A percentile compares a stretch with the other conserved stretches of the same genome.
Evolutionary conservation across 306 rosid genomes (phyloP).

Genomic region (Rosa lucieae): DNA sequence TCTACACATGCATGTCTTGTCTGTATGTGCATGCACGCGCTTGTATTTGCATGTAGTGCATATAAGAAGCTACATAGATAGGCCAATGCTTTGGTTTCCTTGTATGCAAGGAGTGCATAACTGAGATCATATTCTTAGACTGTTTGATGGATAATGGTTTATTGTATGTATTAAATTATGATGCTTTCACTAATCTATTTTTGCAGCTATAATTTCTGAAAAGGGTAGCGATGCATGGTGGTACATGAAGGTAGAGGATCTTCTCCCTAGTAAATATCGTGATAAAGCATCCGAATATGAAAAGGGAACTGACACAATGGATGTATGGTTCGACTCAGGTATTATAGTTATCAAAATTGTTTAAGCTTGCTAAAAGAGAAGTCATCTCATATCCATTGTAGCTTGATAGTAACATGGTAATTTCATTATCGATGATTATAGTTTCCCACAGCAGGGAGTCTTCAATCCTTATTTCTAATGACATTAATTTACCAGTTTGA

Average conservation of each 20-base stretch:
- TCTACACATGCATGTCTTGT: background rate
- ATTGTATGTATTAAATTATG: background rate
- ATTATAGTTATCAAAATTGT: constrained; percentile 19
- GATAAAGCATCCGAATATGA: constrained; percentile 86
- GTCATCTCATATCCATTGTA: background rate
- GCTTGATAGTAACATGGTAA: background rate
- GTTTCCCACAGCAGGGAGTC: background rate
- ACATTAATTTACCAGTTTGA: background rate
- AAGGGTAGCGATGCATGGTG: constrained; percentile 99
- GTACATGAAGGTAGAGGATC: constrained; percentile 92
- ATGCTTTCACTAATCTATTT: constrained; percentile 27
- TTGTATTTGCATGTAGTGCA: background rate
- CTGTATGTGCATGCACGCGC: background rate
- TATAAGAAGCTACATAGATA: background rate
- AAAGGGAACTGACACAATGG: constrained; percentile 99
- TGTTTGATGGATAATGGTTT: constrained; percentile 18
- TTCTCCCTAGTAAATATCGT: constrained; percentile 77
- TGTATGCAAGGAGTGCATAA: constrained; percentile 9
- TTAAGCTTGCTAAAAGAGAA: constrained; percentile 8
- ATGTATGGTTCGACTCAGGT: constrained; percentile 99
- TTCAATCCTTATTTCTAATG: background rate
- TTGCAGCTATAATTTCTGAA: constrained; percentile 77
- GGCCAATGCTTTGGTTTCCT: constrained; percentile 1
- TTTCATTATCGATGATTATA: constrained; percentile 3
- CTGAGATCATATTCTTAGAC: constrained; percentile 24